Percentiles rank a stretch among this genome's conserved stretches.
Evolutionary conservation across 352 stramenopile genomes (phyloP).

Genomic region (Detonula confervacea): DNA sequence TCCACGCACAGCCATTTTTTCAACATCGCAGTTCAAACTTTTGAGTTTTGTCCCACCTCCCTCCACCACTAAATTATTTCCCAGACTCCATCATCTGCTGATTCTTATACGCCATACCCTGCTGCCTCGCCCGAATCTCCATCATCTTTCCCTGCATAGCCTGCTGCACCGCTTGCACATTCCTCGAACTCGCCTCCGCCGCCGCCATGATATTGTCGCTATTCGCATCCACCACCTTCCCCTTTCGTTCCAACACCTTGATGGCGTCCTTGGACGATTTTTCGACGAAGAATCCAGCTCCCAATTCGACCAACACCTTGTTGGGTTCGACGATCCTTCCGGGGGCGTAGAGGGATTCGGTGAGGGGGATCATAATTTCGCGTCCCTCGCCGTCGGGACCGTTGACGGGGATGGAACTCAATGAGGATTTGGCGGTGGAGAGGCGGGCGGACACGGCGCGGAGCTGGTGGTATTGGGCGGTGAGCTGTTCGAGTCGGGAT

Average conservation of each 20-base stretch:
- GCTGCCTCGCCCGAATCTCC: slow-evolving; percentile 82
- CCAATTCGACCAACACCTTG: slow-evolving; percentile 92
- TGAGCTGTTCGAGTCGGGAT: slow-evolving; percentile 65
- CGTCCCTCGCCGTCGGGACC: slow-evolving; percentile 87
- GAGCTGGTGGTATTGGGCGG: slow-evolving; percentile 67
- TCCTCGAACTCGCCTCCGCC: slow-evolving; percentile 60
- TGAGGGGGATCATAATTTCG: slow-evolving; percentile 93
- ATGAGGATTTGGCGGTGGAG: slow-evolving; percentile 50
- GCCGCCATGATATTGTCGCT: slow-evolving; percentile 91
- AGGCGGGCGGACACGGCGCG: slow-evolving; percentile 65
- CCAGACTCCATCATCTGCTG: too few species aligned
- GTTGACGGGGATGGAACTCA: slow-evolving; percentile 67
- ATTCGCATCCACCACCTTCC: slow-evolving; percentile 92
- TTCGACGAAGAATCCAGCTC: slow-evolving; percentile 94
- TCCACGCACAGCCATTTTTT: too few species aligned
- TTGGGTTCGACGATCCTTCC: slow-evolving; percentile 89
- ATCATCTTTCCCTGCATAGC: slow-evolving; percentile 85
- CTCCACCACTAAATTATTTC: too few species aligned
- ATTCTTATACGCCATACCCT: slow-evolving; percentile 69
- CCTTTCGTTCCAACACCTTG: slow-evolving; percentile 92
- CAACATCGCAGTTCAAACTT: too few species aligned
- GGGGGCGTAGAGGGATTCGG: slow-evolving; percentile 93
- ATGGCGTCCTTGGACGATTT: slow-evolving; percentile 90
- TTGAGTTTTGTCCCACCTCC: too few species aligned
- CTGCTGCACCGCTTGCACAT: slow-evolving; percentile 68